Evolutionary conservation across 2,329 filamentous ascomycete genomes (phyloP).

Genomic region (Aspergillus proliferans): DNA sequence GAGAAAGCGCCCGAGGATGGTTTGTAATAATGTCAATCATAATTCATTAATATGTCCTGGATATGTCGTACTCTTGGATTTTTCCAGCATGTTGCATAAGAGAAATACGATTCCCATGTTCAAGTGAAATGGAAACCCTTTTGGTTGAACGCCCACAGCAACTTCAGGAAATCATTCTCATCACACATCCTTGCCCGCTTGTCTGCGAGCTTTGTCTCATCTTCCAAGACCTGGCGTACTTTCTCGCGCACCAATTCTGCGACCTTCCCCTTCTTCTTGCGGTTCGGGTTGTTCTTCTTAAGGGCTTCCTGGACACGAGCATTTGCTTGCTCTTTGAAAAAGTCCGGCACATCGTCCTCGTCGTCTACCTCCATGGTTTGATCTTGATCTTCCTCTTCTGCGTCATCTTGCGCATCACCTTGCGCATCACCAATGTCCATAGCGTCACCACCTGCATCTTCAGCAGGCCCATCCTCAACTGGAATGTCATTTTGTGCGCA

Average conservation of each 20-base stretch:
- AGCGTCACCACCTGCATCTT: conserved; percentile 25
- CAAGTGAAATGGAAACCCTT: conserved; percentile 88
- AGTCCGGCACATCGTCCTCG: conserved; percentile 68
- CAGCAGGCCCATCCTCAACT: conserved; percentile 59
- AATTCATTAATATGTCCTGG: conserved; percentile 20
- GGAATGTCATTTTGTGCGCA: conserved; percentile 79
- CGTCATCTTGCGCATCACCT: conserved; percentile 28
- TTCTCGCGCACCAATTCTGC: conserved; percentile 79
- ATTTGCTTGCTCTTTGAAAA: conserved; percentile 63
- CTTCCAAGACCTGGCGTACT: conserved; percentile 75
- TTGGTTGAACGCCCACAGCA: conserved; percentile 79
- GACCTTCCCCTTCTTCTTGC: conserved; percentile 72
- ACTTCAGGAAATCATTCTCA: conserved; percentile 81
- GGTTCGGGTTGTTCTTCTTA: conserved; percentile 43
- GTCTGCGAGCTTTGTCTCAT: conserved; percentile 71
- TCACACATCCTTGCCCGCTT: conserved; percentile 81
- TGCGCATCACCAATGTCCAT: conserved; percentile 31
- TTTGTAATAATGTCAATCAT: conserved; percentile 30
- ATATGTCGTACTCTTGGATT: conserved; percentile 5
- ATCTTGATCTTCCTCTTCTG: conserved; percentile 43
- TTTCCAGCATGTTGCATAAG: neutral
- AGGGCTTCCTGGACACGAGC: conserved; percentile 34
- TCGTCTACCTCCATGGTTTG: conserved; percentile 48
- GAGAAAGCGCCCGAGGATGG: conserved; percentile 29
- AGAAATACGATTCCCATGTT: conserved; percentile 13